phyloP scores from a whole-genome alignment of 768 basidiomycete species.

The Punctularia strigosozonata region DNA sequence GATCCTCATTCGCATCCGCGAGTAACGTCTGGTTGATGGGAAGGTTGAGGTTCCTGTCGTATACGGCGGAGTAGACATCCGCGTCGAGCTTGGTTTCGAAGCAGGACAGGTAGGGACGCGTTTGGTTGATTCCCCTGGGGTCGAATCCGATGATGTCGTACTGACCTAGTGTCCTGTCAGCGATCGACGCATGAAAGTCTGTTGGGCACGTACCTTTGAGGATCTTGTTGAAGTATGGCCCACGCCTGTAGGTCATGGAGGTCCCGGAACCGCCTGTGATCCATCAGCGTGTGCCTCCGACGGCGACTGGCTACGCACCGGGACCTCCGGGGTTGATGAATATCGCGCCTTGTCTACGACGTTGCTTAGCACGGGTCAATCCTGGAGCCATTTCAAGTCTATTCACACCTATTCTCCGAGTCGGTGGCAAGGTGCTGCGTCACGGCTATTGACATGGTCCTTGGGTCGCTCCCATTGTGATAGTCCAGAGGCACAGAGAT shows the following conservation, averaged over 20 bases:
- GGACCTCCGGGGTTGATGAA: constrained; percentile 1
- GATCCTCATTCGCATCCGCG: not conserved
- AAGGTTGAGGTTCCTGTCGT: not conserved
- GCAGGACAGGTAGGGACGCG: not conserved
- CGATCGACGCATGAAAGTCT: not conserved
- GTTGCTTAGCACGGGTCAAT: not conserved
- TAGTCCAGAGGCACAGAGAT: not conserved
- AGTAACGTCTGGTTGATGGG: not conserved
- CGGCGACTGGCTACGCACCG: not conserved
- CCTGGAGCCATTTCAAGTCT: not conserved
- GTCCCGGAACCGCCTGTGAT: not conserved
- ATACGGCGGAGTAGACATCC: not conserved
- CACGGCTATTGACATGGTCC: not conserved
- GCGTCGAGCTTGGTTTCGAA: not conserved
- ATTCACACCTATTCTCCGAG: not conserved
- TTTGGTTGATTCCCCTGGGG: constrained; percentile 1
- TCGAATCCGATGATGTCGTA: constrained; percentile 1
- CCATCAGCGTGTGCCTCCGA: not conserved
- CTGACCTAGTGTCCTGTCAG: not conserved
- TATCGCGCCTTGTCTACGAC: not conserved
- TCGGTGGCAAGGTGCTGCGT: not conserved
- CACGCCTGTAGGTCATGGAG: not conserved
- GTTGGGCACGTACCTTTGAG: not conserved
- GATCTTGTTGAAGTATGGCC: not conserved
- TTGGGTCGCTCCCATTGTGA: constrained; percentile 1